Conservation (phyloP, 2,329 filamentous ascomycete genomes). For the Chaetomium strumarium region DNA sequence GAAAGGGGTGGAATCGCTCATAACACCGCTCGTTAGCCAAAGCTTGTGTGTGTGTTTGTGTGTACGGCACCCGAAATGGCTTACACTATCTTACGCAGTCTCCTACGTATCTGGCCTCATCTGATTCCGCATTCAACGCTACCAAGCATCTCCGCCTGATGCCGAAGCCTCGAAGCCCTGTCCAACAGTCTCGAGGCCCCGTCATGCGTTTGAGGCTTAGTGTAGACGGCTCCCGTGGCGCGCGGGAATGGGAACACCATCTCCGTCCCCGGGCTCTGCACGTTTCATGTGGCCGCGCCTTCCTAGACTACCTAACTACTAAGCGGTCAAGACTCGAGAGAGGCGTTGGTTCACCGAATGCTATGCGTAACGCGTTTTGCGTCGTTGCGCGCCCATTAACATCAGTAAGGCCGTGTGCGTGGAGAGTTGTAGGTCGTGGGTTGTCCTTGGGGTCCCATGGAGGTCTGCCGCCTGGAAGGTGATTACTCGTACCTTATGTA, state of each 20-base stretch:
- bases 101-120: no score
- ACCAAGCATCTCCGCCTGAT: not conserved
- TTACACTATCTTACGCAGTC: not conserved
- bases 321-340: no score
- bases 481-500: no score
- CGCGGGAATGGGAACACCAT: not conserved
- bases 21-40: not conserved
- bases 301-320: conserved; percentile 6
- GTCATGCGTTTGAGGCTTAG: conserved; percentile 2
- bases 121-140: no score
- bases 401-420: no score
- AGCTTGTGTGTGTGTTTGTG: not conserved
- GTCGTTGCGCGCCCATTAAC: not conserved
- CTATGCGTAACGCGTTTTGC: not conserved
- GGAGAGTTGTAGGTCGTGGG: no score
- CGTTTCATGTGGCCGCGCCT: not conserved
- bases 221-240: not conserved
- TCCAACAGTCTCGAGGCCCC: not conserved
- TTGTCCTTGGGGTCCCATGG: no score
- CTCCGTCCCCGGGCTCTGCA: not conserved
- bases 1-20: no score
- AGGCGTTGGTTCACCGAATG: no score
- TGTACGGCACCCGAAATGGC: not conserved
- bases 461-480: no score
- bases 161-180: not conserved